Base-by-base conservation (phyloP, 306 rosid species). In the Leucaena leucocephala region DNA sequence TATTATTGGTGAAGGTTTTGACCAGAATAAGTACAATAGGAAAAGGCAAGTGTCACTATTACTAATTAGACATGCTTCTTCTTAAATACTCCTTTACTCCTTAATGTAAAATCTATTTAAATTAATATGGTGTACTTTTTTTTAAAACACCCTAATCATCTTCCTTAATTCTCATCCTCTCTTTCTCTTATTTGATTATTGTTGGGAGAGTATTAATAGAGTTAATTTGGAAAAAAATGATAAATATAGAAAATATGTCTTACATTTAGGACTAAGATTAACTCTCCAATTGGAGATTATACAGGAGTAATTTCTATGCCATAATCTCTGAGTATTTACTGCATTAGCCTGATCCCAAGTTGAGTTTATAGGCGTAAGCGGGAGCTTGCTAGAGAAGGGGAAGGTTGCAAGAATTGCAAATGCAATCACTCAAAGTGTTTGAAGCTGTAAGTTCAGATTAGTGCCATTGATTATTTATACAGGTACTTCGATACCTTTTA, bases 381-480 rank as follows among this genome's bases (percentile, higher is more conserved):
- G 45, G 94, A 91, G 77, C 85, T 86, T 54, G 76, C 86, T 22
- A 93, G 82, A 46, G 98, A 89, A 78, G 71, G 49, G 15, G 98
- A 90, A 83, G 85, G 94, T 75, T 96, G 98, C 85, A 96, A 91
- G 86, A 94, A 96, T 15, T 96, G 99, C 71, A 93, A 93, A 77
- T 96, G 99, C 84, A 96, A 93, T 86, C 90, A 88, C 66, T 88
- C 99, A 4, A 96, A 88, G 86, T 96, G 99, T 78, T 85, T 96
- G 91, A 96, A 93, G 85, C 97, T 91, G 99, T 96, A 87, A 85
- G 99, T 90, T 68, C 11, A 50, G 61, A 76, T 44, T 27, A 27
- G 27, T 27, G 27, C 40, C 39, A 21, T 76, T 50, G 22, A 50
- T 17, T 54, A n/a, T n/a, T n/a, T 19, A 54, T 3, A 5, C 8